Conservation (phyloP, 176 grass and related monocot species). For the Aegilops bicornis region DNA sequence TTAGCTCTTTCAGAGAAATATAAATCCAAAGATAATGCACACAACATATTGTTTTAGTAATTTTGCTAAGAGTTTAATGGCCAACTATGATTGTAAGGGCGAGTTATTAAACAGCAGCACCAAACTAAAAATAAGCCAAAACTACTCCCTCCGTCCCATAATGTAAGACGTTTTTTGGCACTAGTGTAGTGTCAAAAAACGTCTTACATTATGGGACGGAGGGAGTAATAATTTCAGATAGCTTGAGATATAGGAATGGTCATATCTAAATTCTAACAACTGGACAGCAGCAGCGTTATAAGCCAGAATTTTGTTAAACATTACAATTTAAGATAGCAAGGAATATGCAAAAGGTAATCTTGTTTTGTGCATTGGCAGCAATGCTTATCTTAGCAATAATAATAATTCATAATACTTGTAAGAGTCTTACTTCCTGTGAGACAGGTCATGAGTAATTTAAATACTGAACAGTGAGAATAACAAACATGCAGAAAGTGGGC, state of each 20-base stretch:
- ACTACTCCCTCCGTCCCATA: too few species aligned
- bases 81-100: neutral
- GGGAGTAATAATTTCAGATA: neutral
- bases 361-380: neutral
- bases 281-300: neutral
- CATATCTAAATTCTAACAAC: neutral
- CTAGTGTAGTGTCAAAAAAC: too few species aligned
- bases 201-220: too few species aligned
- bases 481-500: neutral
- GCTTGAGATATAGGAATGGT: neutral
- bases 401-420: neutral
- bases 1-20: slow-evolving; percentile 12
- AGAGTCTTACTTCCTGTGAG: neutral
- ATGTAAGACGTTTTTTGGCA: too few species aligned
- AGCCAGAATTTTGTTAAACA: neutral
- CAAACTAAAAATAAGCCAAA: slow-evolving; percentile 2
- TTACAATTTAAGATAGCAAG: neutral
- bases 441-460: neutral
- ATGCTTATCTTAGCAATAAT: neutral
- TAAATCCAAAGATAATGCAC: slow-evolving; percentile 9
- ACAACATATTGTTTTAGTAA: neutral
- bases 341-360: slow-evolving; percentile 3
- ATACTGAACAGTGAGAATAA: neutral
- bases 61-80: slow-evolving; percentile 10
- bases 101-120: neutral